Percentiles rank a stretch among this genome's conserved stretches.
phyloP scores from a whole-genome alignment of 805 yeast species.

The Cyberlindnera suaveolens region DNA sequence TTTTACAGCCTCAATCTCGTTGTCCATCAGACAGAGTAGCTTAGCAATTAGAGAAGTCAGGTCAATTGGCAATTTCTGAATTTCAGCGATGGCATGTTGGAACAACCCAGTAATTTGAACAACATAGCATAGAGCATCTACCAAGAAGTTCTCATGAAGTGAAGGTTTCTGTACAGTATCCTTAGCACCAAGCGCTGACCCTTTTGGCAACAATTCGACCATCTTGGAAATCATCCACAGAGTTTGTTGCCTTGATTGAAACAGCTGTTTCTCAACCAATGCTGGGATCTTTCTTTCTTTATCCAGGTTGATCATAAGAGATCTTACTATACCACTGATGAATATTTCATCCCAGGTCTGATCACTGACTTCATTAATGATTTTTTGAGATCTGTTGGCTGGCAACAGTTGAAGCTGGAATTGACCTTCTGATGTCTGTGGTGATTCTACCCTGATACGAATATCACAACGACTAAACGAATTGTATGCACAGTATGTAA shows the following conservation, averaged over 20 bases:
- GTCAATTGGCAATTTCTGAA: conserved; percentile 23
- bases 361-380: conserved; percentile 26
- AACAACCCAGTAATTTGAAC: conserved; percentile 32
- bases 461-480: conserved; percentile 65
- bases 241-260: conserved; percentile 10
- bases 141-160: conserved; percentile 55
- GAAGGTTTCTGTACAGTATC: conserved; percentile 65
- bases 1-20: conserved; percentile 30
- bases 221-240: conserved; percentile 11
- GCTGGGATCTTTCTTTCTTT: conserved; percentile 54
- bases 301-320: conserved; percentile 46
- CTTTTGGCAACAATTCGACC: conserved; percentile 28
- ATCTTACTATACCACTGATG: conserved; percentile 51
- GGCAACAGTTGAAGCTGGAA: conserved; percentile 27
- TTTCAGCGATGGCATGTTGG: conserved; percentile 32
- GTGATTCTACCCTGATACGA: conserved; percentile 55
- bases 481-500: conserved; percentile 66
- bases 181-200: conserved; percentile 58
- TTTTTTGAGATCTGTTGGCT: conserved; percentile 30
- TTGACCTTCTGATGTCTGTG: conserved; percentile 34
- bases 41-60: conserved; percentile 26
- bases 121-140: conserved; percentile 59
- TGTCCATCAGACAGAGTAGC: conserved; percentile 26
- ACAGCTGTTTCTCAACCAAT: conserved; percentile 42
- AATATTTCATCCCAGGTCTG: conserved; percentile 55